phyloP scores from a whole-genome alignment of 768 basidiomycete species.

The Jaapia argillacea region DNA sequence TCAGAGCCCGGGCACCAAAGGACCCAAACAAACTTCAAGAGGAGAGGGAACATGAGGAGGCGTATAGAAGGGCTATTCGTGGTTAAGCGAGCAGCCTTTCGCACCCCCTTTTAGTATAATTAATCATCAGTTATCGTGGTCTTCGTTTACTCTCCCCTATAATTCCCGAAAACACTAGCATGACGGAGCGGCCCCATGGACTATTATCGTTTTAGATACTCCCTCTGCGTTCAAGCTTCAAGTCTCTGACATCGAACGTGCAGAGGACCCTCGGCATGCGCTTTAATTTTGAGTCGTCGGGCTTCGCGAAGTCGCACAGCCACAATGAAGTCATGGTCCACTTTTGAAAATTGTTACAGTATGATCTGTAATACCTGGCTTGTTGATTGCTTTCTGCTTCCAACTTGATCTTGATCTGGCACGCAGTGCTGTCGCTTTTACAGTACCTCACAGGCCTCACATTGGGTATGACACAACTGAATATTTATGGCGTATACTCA shows the following conservation, averaged over 20 bases:
- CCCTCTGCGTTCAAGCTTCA: neutral
- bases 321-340: neutral
- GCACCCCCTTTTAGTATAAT: no score
- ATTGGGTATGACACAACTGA: neutral
- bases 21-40: constrained; percentile 35
- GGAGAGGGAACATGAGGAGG: constrained; percentile 40
- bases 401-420: neutral
- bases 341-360: neutral
- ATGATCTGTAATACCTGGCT: neutral
- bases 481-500: neutral
- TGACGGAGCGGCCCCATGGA: neutral
- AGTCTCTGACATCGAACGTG: neutral
- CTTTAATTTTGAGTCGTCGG: neutral
- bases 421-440: no score
- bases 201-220: no score
- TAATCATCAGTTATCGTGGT: no score
- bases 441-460: no score
- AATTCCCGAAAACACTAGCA: neutral
- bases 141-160: neutral
- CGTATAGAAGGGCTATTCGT: constrained; percentile 35
- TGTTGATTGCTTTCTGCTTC: neutral
- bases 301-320: neutral
- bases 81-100: no score
- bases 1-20: constrained; percentile 52
- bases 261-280: neutral